Evolutionary conservation across 2,329 filamentous ascomycete species (phyloP), one percentile per base, ranked within the genome.

Genomic region (Trichoderma sp.): DNA sequence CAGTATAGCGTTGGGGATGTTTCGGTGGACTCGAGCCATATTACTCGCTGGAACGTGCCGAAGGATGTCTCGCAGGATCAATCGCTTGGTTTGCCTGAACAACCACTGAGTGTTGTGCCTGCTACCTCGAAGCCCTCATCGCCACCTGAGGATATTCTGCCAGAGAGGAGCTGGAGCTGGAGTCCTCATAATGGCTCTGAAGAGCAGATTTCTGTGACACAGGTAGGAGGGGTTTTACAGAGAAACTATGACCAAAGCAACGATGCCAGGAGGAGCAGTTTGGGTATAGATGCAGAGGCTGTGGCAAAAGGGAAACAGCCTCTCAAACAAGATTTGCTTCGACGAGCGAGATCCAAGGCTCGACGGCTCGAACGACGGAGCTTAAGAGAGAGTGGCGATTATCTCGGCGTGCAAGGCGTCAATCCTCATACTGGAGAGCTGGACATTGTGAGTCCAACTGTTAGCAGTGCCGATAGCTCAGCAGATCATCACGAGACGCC

Each of bases 381-480:
- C 53, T 80, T 89, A 68, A 87, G 85, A 73, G 83, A 85, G 68
- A 88, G 85, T 68, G 87, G 87, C 5, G 88, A 90, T 76, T 90
- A 85, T 75, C 82, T 90, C 0, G 88, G 87, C 2, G 85, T 89
- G 1, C 87, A 88, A 71, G 88, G 88, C 4, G 81, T 87, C 68
- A 89, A 90, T 75, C 88, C 88, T 0, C 79, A 83, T 55, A 89
- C 88, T 0, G 87, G 88, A 6, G 80, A 85, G 73, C 83, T 85
- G 63, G 85, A 88, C 71, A 78, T 85, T 15, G 79, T 88, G 47
- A 87, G 85, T 4, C 84, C 85, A 8, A 85, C 85, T 3, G 81
- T 82, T 15, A 87, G 84, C 72, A 71, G 59, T 8, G 85, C 84
- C 1, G 80, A 81, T 32, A 83, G 82, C 71, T 79, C 77, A 5